Evolutionary conservation across 768 basidiomycete species (phyloP).

Genomic region (Ramaria rubella): DNA sequence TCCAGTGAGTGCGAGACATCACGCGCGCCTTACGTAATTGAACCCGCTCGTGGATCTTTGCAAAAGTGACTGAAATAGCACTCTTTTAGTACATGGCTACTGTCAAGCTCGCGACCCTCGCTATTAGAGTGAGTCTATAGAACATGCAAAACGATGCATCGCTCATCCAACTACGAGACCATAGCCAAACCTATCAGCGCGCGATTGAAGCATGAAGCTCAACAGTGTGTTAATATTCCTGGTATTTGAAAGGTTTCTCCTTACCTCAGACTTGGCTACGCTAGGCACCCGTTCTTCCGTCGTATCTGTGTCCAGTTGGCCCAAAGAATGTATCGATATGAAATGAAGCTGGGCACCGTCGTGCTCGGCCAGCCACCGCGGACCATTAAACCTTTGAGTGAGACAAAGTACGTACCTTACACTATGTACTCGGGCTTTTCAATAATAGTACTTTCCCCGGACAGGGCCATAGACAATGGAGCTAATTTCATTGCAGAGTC

Average conservation of each 20-base stretch:
- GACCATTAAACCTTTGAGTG: slow-evolving; percentile 69
- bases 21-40: too few species aligned
- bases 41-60: too few species aligned
- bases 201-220: slow-evolving; percentile 62
- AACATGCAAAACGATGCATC: background rate
- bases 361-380: slow-evolving; percentile 72
- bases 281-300: slow-evolving; percentile 71
- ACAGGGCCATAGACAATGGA: slow-evolving; percentile 78
- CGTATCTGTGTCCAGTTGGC: slow-evolving; percentile 65
- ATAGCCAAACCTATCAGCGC: slow-evolving; percentile 75
- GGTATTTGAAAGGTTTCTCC: background rate
- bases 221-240: slow-evolving; percentile 43
- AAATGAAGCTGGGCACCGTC: slow-evolving; percentile 64
- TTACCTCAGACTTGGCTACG: slow-evolving; percentile 39
- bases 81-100: slow-evolving; percentile 47
- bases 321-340: slow-evolving; percentile 69
- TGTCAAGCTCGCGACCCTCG: slow-evolving; percentile 66
- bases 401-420: slow-evolving; percentile 48
- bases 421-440: background rate
- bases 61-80: too few species aligned
- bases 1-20: too few species aligned
- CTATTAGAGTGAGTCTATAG: slow-evolving; percentile 53
- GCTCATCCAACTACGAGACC: slow-evolving; percentile 42
- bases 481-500: slow-evolving; percentile 81
- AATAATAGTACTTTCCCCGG: too few species aligned